Percentiles rank a stretch among this genome's conserved stretches.
Conservation (phyloP, 78 protist species). For the Diacronema lutheri region DNA sequence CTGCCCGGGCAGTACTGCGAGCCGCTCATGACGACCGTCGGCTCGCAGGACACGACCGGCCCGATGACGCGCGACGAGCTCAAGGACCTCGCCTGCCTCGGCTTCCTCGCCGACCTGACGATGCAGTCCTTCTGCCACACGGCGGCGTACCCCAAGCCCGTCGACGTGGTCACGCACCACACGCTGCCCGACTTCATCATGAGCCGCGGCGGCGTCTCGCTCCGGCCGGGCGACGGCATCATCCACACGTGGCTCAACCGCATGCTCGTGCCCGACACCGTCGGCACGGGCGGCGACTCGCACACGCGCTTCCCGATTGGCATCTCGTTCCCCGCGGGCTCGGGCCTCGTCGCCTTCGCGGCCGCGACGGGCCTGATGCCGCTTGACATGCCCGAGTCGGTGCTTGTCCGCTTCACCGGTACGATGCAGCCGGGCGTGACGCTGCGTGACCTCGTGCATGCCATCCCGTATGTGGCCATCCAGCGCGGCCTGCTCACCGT, state of each 20-base stretch:
- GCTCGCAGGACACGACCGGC: constrained; percentile 65
- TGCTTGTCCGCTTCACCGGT: constrained; percentile 52
- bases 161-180: constrained; percentile 52
- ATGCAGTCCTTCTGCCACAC: constrained; percentile 67
- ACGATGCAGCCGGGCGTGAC: constrained; percentile 58
- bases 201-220: constrained; percentile 57
- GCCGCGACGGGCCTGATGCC: constrained; percentile 65
- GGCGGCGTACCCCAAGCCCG: constrained; percentile 65
- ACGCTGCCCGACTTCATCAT: constrained; percentile 58
- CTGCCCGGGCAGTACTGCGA: constrained; percentile 55
- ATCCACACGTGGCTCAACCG: constrained; percentile 62
- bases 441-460: constrained; percentile 52
- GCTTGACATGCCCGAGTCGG: constrained; percentile 66
- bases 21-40: constrained; percentile 58
- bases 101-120: constrained; percentile 56
- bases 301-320: constrained; percentile 49
- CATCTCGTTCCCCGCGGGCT: constrained; percentile 62
- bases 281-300: constrained; percentile 43
- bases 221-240: constrained; percentile 59
- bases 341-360: constrained; percentile 59
- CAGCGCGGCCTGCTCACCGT: constrained; percentile 48
- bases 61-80: constrained; percentile 68
- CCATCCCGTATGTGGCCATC: constrained; percentile 41
- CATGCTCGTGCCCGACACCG: constrained; percentile 52
- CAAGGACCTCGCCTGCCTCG: constrained; percentile 64